These are phyloP conservation scores for Fagus sylvatica DNA, from an alignment of 306 rosid species.

Conservation along the genomic window DNA sequence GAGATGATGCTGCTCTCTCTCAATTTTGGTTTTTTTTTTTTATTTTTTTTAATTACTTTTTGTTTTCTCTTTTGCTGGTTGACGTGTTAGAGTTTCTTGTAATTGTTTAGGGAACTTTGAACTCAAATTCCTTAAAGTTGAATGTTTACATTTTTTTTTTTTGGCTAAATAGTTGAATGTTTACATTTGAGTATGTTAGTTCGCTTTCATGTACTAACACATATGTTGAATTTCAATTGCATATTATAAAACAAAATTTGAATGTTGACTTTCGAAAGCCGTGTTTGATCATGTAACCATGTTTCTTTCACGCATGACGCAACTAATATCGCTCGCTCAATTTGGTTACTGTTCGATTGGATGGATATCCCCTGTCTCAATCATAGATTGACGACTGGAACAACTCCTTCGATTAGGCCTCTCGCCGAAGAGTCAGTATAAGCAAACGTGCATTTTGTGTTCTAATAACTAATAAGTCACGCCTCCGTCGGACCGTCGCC, in stretches of 20 bases:
- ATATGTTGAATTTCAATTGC: background rate
- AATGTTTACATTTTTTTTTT: background rate
- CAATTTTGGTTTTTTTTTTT: background rate
- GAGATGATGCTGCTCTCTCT: background rate
- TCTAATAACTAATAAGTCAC: too few species aligned
- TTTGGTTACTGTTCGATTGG: background rate
- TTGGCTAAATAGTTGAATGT: too few species aligned
- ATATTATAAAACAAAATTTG: background rate
- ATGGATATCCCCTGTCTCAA: background rate
- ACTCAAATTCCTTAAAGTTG: background rate
- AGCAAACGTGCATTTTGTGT: too few species aligned
- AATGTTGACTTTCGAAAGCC: background rate
- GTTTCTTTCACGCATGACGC: too few species aligned
- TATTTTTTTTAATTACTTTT: background rate
- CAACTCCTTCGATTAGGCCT: too few species aligned
- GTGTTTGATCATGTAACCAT: background rate
- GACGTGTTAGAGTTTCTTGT: background rate
- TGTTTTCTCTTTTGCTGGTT: background rate
- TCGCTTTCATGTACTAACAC: background rate
- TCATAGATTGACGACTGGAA: too few species aligned
- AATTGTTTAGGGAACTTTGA: background rate
- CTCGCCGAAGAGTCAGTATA: too few species aligned
- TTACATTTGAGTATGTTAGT: background rate
- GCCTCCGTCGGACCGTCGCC: too few species aligned
- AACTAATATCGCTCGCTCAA: too few species aligned